phyloP scores from a whole-genome alignment of 2,329 filamentous ascomycete genomes.

The Botryosphaeria agaves region DNA sequence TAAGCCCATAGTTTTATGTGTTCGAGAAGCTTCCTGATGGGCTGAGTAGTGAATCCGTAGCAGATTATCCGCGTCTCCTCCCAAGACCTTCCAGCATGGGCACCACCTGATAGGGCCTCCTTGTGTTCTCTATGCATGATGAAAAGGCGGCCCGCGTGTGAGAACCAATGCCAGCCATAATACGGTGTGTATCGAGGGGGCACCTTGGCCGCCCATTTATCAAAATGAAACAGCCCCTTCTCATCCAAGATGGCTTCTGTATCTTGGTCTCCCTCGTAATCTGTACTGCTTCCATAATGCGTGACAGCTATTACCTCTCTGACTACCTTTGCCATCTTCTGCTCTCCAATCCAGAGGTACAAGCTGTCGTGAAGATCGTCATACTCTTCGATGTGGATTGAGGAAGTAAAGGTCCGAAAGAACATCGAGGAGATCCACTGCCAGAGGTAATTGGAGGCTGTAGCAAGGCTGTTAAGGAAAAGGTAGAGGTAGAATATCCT shows the following conservation, averaged over 20 bases:
- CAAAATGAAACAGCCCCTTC: constrained; percentile 30
- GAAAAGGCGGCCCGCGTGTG: no score
- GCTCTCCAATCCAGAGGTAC: constrained; percentile 25
- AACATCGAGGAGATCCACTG: constrained; percentile 14
- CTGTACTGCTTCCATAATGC: constrained; percentile 15
- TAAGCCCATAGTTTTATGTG: constrained; percentile 27
- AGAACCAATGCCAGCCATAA: constrained; percentile 27
- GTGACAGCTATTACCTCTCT: constrained; percentile 23
- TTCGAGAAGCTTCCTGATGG: constrained; percentile 29
- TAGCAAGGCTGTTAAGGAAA: constrained; percentile 22
- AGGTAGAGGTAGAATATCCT: constrained; percentile 25
- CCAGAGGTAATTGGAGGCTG: constrained; percentile 20
- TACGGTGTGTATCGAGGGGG: constrained; percentile 33
- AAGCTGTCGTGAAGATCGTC: constrained; percentile 26
- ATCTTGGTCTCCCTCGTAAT: constrained; percentile 16
- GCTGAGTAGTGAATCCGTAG: constrained; percentile 27
- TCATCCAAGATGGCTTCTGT: constrained; percentile 19
- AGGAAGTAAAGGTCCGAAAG: constrained; percentile 21
- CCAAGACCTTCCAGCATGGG: no score
- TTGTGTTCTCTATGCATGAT: no score
- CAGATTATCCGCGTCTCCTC: no score
- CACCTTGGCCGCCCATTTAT: constrained; percentile 28
- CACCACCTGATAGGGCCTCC: no score
- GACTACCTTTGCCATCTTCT: constrained; percentile 18
- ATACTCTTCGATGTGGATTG: constrained; percentile 25